Percentiles rank a stretch among this genome's conserved stretches.
These are phyloP conservation scores for Fraxinus excelsior DNA, from an alignment of 257 asterid species.

Conservation along the genomic window DNA sequence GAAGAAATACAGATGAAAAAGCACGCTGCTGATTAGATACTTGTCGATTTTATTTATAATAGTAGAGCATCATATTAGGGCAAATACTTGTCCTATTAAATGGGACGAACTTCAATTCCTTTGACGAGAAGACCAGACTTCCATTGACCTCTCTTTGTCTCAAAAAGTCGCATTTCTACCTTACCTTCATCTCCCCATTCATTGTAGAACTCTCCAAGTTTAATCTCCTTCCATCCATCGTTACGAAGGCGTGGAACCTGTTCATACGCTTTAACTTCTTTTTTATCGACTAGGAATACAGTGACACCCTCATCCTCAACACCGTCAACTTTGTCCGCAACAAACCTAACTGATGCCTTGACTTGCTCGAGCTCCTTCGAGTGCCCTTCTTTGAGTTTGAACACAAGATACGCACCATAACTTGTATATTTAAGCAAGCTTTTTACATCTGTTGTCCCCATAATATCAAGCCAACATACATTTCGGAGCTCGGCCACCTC, in stretches of 20 bases:
- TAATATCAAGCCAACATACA: neutral
- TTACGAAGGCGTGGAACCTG: neutral
- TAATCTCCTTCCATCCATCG: constrained; percentile 16
- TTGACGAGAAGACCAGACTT: too few relatives aligned
- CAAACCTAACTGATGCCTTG: neutral
- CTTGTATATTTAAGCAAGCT: neutral
- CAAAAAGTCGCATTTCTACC: neutral
- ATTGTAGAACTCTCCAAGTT: constrained; percentile 1
- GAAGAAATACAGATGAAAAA: too few relatives aligned
- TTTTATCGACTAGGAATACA: neutral
- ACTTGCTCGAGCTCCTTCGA: neutral
- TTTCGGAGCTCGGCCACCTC: constrained; percentile 3
- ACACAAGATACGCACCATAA: constrained; percentile 7
- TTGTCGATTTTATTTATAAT: too few relatives aligned
- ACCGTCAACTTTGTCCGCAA: neutral
- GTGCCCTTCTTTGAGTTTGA: neutral
- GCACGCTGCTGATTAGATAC: too few relatives aligned
- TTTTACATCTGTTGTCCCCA: neutral
- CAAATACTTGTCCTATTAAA: too few relatives aligned
- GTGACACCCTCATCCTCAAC: neutral
- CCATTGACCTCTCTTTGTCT: neutral
- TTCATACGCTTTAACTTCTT: neutral
- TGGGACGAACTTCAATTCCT: too few relatives aligned
- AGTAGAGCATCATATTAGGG: too few relatives aligned
- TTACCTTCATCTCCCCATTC: neutral